These are phyloP conservation scores for Colletotrichum zoysiae DNA, from an alignment of 2,329 filamentous ascomycete species.

Conservation along the genomic window DNA sequence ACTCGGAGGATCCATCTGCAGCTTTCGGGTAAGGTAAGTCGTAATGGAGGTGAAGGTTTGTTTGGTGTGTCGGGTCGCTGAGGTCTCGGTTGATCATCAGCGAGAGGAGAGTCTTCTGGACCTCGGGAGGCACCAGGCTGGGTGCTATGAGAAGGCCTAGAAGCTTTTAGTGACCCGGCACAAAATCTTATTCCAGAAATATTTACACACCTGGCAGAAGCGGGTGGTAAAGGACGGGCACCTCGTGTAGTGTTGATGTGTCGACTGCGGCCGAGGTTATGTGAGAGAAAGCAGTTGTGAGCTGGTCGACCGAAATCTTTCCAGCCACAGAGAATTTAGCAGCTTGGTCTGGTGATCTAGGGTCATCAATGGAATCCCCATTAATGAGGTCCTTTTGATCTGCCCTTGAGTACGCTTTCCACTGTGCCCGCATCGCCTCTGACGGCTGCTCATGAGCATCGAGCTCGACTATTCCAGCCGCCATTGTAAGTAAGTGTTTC, in stretches of 20 bases:
- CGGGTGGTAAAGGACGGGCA: conserved; percentile 72
- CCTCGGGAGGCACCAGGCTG: conserved; percentile 74
- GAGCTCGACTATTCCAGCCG: conserved; percentile 62
- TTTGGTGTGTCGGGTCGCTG: conserved; percentile 79
- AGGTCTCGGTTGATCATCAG: conserved; percentile 83
- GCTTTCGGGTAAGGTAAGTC: conserved; percentile 69
- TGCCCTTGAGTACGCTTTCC: conserved; percentile 79
- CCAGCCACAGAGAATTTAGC: conserved; percentile 61
- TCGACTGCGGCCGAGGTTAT: conserved; percentile 53
- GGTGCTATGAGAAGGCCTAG: conserved; percentile 85
- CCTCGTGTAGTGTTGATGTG: conserved; percentile 52
- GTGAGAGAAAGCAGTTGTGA: conserved; percentile 59
- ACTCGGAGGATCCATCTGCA: conserved; percentile 46
- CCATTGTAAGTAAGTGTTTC: conserved; percentile 49
- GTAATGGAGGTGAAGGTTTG: conserved; percentile 91
- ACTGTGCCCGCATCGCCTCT: conserved; percentile 74
- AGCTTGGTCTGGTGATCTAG: conserved; percentile 51
- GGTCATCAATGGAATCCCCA: conserved; percentile 68
- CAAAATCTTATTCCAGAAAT: neutral
- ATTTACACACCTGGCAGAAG: conserved; percentile 73
- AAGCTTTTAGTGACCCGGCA: neutral
- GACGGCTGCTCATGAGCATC: conserved; percentile 86
- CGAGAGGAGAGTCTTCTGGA: conserved; percentile 79
- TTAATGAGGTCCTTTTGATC: conserved; percentile 63
- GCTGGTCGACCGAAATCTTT: conserved; percentile 56